These are phyloP conservation scores for Wickerhamomyces xylosicus DNA, from an alignment of 805 yeast species.

Conservation along the genomic window DNA sequence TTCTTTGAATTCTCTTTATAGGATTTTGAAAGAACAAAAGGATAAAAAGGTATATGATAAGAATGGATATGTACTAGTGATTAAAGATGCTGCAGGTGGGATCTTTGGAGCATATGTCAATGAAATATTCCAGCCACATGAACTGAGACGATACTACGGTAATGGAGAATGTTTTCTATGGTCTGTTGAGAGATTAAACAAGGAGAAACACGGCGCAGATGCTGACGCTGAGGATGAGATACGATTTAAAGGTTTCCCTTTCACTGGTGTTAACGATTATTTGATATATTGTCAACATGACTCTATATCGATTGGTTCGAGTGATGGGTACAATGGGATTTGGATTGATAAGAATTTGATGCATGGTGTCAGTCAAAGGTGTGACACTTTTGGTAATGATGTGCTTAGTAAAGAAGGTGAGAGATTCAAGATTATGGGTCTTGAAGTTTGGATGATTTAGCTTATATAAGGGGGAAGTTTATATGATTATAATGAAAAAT, in stretches of 20 bases:
- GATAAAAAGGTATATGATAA: slow-evolving; percentile 24
- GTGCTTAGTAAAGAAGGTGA: slow-evolving; percentile 48
- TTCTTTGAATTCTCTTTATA: slow-evolving; percentile 69
- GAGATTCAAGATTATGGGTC: slow-evolving; percentile 63
- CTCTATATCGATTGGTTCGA: slow-evolving; percentile 81
- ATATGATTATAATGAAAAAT: no score
- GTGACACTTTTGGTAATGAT: slow-evolving; percentile 87
- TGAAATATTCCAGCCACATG: slow-evolving; percentile 63
- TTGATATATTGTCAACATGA: slow-evolving; percentile 71
- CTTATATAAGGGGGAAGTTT: no score
- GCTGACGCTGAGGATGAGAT: slow-evolving; percentile 3
- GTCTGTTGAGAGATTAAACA: slow-evolving; percentile 24
- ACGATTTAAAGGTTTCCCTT: slow-evolving; percentile 72
- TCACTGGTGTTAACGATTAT: slow-evolving; percentile 82
- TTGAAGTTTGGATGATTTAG: slow-evolving; percentile 64
- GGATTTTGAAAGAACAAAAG: slow-evolving; percentile 34
- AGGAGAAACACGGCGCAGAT: slow-evolving; percentile 16
- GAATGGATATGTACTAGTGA: slow-evolving; percentile 65
- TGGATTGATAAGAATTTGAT: slow-evolving; percentile 73
- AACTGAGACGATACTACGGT: slow-evolving; percentile 70
- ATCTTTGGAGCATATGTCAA: slow-evolving; percentile 75
- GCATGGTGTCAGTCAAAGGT: slow-evolving; percentile 68
- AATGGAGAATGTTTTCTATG: slow-evolving; percentile 94
- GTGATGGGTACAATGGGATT: slow-evolving; percentile 86
- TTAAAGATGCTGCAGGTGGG: slow-evolving; percentile 54